Base-by-base conservation (phyloP, 164 flowering plant genomes). In the Chloranthus sessilifolius region DNA sequence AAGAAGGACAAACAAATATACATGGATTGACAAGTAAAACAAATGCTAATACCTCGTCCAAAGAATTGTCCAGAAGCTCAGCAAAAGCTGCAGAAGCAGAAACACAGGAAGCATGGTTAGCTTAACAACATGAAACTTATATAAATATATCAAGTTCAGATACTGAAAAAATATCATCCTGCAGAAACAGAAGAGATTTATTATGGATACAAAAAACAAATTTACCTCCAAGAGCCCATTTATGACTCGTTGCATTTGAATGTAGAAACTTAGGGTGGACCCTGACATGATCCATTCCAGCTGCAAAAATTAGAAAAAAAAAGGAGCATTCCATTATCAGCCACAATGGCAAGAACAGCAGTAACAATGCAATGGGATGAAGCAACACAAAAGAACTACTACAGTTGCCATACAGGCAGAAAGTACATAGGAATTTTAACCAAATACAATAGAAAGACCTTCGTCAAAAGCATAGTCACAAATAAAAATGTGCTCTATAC, bases 151-250 rank as follows among this genome's bases (percentile, higher is more conserved):
- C 34, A 33, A 7, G 15, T 17, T 46, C 50, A 16, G 29, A 14
- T n/a, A n/a, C n/a, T n/a, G 8, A 38, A 41, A 19, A 41, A 41
- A 19, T 9, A 21, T 4, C 7, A 20, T 17, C 16, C n/a, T 16
- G 41, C 7, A 14, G 17, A 20, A 41, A 41, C 7, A 47, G 12
- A 34, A 0, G 22, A 24, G 4, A 25, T 22, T 23, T 35, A 12
- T 12, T 5, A 21, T 21, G 17, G 14, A 35, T 24, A 11, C 27
- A 39, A 15, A 28, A 23, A 20, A 12, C 3, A 42, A 52, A 2
- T 2, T 61, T 64, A 88, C 99, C 99, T 80, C 99, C 99, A 71
- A 94, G 95, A 50, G 88, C 97, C 99, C 99, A 94, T 47, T 94
- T 94, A 55, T 94, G 99, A 59, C 99, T 94, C 8, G 97, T 94